Evolutionary conservation across 2,329 filamentous ascomycete species (phyloP).

Genomic region (Mycogone perniciosa): DNA sequence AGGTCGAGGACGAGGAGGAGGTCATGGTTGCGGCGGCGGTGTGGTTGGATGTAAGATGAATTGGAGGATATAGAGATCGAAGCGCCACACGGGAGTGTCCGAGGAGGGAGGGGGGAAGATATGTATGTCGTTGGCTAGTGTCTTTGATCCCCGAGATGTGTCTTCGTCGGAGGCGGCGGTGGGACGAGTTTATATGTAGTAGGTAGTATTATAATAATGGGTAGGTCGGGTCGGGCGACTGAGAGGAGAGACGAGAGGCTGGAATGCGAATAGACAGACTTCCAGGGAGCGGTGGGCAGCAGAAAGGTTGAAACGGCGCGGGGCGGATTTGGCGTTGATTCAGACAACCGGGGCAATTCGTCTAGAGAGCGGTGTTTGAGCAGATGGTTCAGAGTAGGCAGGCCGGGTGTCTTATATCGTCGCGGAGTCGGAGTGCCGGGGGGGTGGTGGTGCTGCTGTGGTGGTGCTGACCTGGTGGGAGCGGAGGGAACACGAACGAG

Average conservation of each 20-base stretch:
- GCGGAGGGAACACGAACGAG: background rate
- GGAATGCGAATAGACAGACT: constrained; percentile 5
- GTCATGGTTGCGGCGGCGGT: constrained; percentile 15
- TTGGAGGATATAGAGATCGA: background rate
- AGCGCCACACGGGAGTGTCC: background rate
- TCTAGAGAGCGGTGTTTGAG: constrained; percentile 5
- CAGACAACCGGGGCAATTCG: constrained; percentile 3
- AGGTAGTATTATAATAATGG: constrained; percentile 1
- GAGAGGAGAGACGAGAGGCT: background rate
- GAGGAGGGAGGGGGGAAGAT: background rate
- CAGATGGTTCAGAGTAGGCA: constrained; percentile 4
- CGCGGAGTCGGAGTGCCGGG: constrained; percentile 5
- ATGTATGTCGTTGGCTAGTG: background rate
- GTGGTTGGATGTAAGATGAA: background rate
- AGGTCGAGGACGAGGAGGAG: constrained; percentile 19
- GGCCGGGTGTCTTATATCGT: constrained; percentile 12
- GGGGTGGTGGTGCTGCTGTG: background rate
- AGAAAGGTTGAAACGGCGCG: constrained; percentile 8
- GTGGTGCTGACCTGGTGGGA: background rate
- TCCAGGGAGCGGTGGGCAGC: constrained; percentile 7
- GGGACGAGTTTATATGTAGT: constrained; percentile 3
- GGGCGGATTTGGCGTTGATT: constrained; percentile 3
- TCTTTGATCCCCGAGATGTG: background rate
- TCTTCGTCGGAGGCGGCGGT: background rate
- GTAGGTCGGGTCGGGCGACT: background rate